Conservation (phyloP, 2,329 filamentous ascomycete species). For the Microsporum ferrugineum region DNA sequence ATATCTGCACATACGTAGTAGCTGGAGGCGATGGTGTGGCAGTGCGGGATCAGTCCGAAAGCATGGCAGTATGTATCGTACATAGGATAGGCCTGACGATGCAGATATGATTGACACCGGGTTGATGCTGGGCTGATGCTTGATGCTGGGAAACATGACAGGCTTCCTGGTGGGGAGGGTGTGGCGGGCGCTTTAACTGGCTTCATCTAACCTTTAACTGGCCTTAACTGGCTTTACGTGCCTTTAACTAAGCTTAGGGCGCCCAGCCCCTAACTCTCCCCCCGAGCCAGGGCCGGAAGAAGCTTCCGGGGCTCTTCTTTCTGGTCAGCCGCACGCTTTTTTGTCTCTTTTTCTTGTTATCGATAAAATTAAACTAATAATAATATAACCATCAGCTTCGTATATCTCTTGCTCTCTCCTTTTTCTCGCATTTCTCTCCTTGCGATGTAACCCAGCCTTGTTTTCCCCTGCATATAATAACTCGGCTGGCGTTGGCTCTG, state of each 20-base stretch:
- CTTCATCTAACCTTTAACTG: constrained; percentile 3
- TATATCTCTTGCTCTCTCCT: not conserved
- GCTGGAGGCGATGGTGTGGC: not conserved
- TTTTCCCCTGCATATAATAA: not conserved
- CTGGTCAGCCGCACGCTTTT: not conserved
- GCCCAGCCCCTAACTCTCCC: not conserved
- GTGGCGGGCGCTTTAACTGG: not conserved
- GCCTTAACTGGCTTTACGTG: not conserved
- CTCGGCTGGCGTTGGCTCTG: not conserved
- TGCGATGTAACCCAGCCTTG: not conserved
- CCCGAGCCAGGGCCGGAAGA: not conserved
- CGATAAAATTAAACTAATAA: not conserved
- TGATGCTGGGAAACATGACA: not conserved
- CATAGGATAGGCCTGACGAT: not conserved
- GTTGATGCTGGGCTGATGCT: not conserved
- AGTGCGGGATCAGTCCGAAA: not conserved
- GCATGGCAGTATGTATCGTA: not conserved
- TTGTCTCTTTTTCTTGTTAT: not conserved
- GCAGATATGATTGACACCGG: not conserved
- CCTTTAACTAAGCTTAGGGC: not conserved
- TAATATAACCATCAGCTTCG: not conserved
- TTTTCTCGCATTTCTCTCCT: not conserved
- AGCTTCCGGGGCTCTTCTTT: not conserved
- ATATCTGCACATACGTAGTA: not conserved
- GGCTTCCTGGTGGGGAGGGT: not conserved